Percentiles rank a stretch among this genome's conserved stretches.
Evolutionary conservation across 805 yeast species (phyloP).

Genomic region (Wickerhamia fluorescens): DNA sequence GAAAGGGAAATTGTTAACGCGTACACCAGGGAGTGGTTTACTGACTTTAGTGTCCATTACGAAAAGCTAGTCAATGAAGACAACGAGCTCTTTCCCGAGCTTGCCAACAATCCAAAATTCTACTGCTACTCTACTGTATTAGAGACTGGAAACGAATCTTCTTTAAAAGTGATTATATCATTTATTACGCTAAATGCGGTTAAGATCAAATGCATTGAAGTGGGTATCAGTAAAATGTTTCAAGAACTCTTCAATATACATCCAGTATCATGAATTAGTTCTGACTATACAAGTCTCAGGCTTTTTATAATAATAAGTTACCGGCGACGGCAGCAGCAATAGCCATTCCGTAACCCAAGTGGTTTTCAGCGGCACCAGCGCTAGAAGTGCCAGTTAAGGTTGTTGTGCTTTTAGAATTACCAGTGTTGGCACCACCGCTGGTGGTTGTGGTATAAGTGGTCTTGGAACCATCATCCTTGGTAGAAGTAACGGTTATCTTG

Average conservation of each 20-base stretch:
- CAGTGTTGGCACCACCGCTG: no score
- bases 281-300: no score
- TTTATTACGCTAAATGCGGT: constrained; percentile 4
- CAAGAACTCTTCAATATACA: no score
- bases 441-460: no score
- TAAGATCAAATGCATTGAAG: constrained; percentile 1
- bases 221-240: constrained; percentile 2
- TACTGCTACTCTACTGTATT: constrained; percentile 5
- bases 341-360: constrained; percentile 11
- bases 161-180: constrained; percentile 5
- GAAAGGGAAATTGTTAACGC: neutral
- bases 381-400: no score
- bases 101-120: constrained; percentile 2
- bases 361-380: constrained; percentile 1
- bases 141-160: neutral
- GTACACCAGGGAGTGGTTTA: neutral
- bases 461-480: no score
- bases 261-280: no score
- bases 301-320: constrained; percentile 13
- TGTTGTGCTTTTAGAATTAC: no score
- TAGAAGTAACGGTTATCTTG: no score
- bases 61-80: constrained; percentile 1
- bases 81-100: constrained; percentile 2
- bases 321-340: constrained; percentile 13
- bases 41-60: no score